Percentiles rank a stretch among this genome's conserved stretches.
These are phyloP conservation scores for Diospyros kaki DNA, from an alignment of 148 eudicot species.

Conservation along the genomic window DNA sequence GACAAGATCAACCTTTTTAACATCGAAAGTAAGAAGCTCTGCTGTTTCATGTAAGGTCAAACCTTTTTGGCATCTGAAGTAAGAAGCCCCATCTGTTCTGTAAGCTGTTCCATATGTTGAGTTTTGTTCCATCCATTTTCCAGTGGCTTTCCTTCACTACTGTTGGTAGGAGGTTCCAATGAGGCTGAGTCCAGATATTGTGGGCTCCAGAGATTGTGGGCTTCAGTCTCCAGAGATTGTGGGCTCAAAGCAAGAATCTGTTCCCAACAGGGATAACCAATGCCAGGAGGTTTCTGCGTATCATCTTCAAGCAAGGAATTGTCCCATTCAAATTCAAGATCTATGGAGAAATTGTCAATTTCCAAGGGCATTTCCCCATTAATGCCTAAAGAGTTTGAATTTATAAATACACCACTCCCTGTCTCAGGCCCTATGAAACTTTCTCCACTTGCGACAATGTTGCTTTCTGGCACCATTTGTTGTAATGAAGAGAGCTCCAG, in stretches of 20 bases:
- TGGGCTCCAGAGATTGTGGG: slow-evolving; percentile 28
- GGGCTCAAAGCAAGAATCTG: slow-evolving; percentile 36
- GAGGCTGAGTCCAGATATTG: slow-evolving; percentile 33
- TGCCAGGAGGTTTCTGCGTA: slow-evolving; percentile 30
- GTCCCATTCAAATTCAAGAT: slow-evolving; percentile 35
- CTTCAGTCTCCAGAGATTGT: slow-evolving; percentile 28
- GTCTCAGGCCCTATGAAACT: slow-evolving; percentile 26
- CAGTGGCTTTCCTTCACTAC: slow-evolving; percentile 32
- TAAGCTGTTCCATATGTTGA: slow-evolving; percentile 60
- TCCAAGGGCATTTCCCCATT: slow-evolving; percentile 23
- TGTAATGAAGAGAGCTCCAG: slow-evolving; percentile 35
- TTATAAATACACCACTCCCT: slow-evolving; percentile 30
- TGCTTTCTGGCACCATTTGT: slow-evolving; percentile 29
- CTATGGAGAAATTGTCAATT: slow-evolving; percentile 22
- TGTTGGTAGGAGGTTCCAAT: slow-evolving; percentile 28
- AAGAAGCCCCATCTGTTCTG: slow-evolving; percentile 72
- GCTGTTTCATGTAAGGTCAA: no score
- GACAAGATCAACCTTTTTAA: no score
- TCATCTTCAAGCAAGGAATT: slow-evolving; percentile 35
- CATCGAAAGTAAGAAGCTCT: no score
- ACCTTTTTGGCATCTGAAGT: slow-evolving; percentile 35
- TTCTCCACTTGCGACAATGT: slow-evolving; percentile 11
- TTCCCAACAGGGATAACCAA: slow-evolving; percentile 51
- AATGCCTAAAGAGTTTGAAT: slow-evolving; percentile 20
- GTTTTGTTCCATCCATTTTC: slow-evolving; percentile 53